Evolutionary conservation across 768 basidiomycete species (phyloP), one percentile per base, ranked within the genome.

Genomic region (Lactarius tabidus): DNA sequence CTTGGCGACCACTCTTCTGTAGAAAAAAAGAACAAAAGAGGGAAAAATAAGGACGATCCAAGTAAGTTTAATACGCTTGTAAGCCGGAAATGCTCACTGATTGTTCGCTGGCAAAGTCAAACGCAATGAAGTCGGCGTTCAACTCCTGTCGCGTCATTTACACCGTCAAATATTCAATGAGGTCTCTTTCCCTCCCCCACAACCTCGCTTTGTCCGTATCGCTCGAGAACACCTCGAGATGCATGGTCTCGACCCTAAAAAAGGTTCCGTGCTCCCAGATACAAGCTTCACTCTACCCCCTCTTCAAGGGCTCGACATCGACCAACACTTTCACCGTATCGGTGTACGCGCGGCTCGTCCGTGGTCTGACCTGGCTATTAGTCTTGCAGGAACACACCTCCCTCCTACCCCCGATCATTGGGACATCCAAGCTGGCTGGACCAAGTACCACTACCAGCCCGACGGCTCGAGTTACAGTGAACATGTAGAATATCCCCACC

Each of bases 51-150:
- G 28, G 60, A 54, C 9, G 60, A 62, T 33, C 20, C 33, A 33
- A 54, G 56, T 66, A 62, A 33, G 60, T 62, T 12, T 35, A 2
- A 10, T 17, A 3, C 35, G 23, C 54, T 10, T 60, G 29, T n/a
- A 23, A 28, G 2, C 33, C 35, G 14, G 28, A 20, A 57, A 6
- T 38, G 8, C 26, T 59, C 39, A 7, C 48, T 62, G 7, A 51
- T 39, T 31, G 26, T 14, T 41, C 48, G 14, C 17, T 26, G 14
- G 2, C 35, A 87, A 45, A 65, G 87, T 81, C 65, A 85, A 87
- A 73, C 83, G 93, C 60, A 98, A 97, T 72, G 85, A 89, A 66
- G 80, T 94, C 48, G 95, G 95, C n/a, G 95, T 98, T 8, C 95
- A 98, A 73, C 85, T 97, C 62, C 85, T 98, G 60, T 91, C 94